Conservation (phyloP, 192 early-diverging fungal genomes). For the Entophlyctis helioformis region DNA sequence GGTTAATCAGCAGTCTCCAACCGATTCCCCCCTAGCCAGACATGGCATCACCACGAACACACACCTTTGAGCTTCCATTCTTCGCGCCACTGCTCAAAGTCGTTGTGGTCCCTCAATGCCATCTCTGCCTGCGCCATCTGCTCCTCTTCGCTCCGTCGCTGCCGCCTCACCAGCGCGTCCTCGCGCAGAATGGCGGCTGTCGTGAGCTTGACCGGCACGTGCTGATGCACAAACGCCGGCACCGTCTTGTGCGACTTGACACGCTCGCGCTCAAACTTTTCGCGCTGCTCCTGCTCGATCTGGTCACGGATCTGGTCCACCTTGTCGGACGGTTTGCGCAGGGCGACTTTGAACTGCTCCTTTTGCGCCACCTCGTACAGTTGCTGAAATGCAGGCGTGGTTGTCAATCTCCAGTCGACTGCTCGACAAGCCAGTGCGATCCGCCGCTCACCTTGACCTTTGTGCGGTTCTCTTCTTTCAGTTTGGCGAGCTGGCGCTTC, state of each 20-base stretch:
- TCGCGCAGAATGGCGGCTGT: conserved; percentile 37
- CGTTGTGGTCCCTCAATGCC: conserved; percentile 20
- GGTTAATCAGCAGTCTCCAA: too few species aligned
- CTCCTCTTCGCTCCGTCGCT: conserved; percentile 15
- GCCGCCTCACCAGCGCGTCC: conserved; percentile 26
- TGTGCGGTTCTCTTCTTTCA: background rate
- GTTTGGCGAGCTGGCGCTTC: background rate
- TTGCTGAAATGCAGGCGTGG: background rate
- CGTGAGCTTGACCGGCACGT: conserved; percentile 33
- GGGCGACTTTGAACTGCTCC: conserved; percentile 9
- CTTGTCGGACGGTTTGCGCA: conserved; percentile 6
- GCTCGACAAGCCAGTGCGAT: too few species aligned
- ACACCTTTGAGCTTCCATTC: conserved; percentile 19
- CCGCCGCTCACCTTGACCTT: background rate
- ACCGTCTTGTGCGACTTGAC: conserved; percentile 8
- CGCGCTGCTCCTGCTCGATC: background rate
- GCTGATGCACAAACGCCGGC: conserved; percentile 6
- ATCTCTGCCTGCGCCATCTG: conserved; percentile 18
- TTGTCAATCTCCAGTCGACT: too few species aligned
- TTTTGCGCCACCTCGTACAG: conserved; percentile 2
- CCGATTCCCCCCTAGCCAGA: too few species aligned
- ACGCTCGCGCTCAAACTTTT: conserved; percentile 2
- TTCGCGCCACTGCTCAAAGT: conserved; percentile 28
- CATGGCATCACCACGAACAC: too few species aligned
- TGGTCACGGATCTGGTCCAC: too few species aligned